Percentiles rank a stretch among this genome's conserved stretches.
phyloP scores from a whole-genome alignment of 306 rosid species.

The Gastrolobium villosum region DNA sequence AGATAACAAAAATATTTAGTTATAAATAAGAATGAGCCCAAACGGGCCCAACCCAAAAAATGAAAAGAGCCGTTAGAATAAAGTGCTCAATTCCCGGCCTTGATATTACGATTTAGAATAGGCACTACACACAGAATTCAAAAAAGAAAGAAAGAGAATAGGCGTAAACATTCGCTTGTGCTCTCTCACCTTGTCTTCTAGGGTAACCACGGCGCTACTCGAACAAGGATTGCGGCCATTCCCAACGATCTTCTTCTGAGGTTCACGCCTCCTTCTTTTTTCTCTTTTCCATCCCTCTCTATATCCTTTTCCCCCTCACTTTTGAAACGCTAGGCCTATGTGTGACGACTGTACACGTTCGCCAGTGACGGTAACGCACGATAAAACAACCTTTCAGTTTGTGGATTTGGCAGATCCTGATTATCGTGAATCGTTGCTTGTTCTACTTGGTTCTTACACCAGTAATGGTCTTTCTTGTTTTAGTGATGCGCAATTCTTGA shows the following conservation, averaged over 20 bases:
- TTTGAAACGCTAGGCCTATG: neutral
- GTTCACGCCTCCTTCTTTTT: neutral
- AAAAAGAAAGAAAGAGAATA: too few relatives aligned
- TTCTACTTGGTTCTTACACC: neutral
- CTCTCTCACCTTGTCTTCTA: slow-evolving; percentile 31
- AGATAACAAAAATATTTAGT: too few relatives aligned
- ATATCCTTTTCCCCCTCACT: neutral
- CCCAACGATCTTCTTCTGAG: neutral
- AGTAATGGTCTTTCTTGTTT: too few relatives aligned
- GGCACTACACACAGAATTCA: neutral
- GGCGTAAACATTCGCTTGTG: neutral
- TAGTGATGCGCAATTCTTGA: neutral
- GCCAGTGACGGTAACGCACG: neutral
- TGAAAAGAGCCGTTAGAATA: neutral
- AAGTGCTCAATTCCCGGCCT: neutral
- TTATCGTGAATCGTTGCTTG: neutral
- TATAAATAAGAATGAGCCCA: neutral
- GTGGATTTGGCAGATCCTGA: slow-evolving; percentile 15
- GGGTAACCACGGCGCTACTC: slow-evolving; percentile 44
- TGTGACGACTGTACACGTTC: neutral
- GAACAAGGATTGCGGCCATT: slow-evolving; percentile 20
- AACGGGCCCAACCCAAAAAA: neutral
- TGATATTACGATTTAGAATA: neutral
- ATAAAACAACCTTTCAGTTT: neutral
- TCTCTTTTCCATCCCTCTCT: neutral